Evolutionary conservation across 2,329 filamentous ascomycete genomes (phyloP), one percentile per base, ranked within the genome.

Genomic region (Trichoderma atrobrunneum): DNA sequence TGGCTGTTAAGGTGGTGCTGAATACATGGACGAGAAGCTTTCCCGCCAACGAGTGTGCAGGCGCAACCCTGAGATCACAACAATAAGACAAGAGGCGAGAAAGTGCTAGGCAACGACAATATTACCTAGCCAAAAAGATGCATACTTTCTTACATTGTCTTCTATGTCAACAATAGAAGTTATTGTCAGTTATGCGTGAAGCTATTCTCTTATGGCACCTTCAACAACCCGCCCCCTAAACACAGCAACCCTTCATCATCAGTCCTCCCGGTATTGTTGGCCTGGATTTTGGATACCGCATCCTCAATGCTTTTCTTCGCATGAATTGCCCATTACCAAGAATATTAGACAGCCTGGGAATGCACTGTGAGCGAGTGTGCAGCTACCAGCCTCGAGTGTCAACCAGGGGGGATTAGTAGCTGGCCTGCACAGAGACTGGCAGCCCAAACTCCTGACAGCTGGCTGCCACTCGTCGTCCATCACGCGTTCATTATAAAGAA

Each of bases 391-490:
- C 18, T 14, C 28, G 24, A 51, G 18, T 26, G 39, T 43, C 65
- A 61, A 24, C 56, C 12, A 39, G 36, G 26, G 24, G 28, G 26
- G 18, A 21, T n/a, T 18, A 7, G 39, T 43, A 43, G 39, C 39
- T 2, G 6, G 2, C 48, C 3, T 59, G 24, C 56, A 5, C 39
- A 11, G n/a, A 69, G n/a, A 36, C 24, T 16, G n/a, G 39, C 34
- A 16, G 57, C 39, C 16, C 12, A 34, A 70, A 70, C 43, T 16
- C 28, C 16, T 70, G 67, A 59, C 67, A 70, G 67, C 67, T 70
- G 67, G 28, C 57, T 16, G 32, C 57, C 26, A 36, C 34, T 39
- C 26, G 12, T 30, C 56, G 26, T 43, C 30, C 24, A 30, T 18
- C 26, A 39, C 48, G 32, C 12, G 7, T 57, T 57, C 51, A 39